These are phyloP conservation scores for Orobanche coerulescens DNA, from an alignment of 257 asterid genomes.

Conservation along the genomic window DNA sequence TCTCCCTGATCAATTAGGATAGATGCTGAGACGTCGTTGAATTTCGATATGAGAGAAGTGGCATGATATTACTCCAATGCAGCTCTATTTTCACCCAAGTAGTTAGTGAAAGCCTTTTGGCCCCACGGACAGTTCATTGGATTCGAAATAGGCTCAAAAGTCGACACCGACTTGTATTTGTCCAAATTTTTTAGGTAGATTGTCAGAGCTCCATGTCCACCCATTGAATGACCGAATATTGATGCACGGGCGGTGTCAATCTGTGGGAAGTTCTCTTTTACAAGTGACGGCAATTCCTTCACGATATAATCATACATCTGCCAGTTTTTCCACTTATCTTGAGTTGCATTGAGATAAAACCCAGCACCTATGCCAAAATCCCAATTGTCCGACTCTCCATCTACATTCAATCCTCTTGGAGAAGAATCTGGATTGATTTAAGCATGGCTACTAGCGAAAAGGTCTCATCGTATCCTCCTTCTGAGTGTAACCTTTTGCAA, in stretches of 20 bases:
- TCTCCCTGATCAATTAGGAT: conserved; percentile 95
- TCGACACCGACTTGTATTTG: conserved; percentile 96
- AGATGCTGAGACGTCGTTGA: conserved; percentile 54
- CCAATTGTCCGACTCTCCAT: conserved; percentile 99
- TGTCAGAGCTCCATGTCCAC: conserved; percentile 96
- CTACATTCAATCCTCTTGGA: conserved; percentile 95
- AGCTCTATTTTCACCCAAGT: conserved; percentile 75
- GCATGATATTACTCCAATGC: conserved; percentile 98
- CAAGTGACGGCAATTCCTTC: conserved; percentile 84
- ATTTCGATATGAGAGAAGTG: conserved; percentile 59
- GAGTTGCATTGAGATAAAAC: conserved; percentile 93
- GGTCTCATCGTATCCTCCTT: no score
- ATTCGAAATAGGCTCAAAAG: conserved; percentile 76
- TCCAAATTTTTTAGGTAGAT: conserved; percentile 85
- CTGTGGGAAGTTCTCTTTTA: conserved; percentile 68
- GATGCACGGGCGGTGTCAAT: conserved; percentile 86
- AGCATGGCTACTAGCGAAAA: no score
- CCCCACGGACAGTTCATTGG: conserved; percentile 96
- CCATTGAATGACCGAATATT: conserved; percentile 95
- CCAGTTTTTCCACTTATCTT: conserved; percentile 99
- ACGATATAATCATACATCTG: conserved; percentile 90
- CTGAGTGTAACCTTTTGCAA: no score
- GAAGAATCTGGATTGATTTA: no score
- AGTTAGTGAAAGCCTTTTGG: conserved; percentile 85
- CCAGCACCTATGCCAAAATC: conserved; percentile 99